phyloP scores from a whole-genome alignment of 2,329 filamentous ascomycete genomes.

The Aspergillus japonicus region DNA sequence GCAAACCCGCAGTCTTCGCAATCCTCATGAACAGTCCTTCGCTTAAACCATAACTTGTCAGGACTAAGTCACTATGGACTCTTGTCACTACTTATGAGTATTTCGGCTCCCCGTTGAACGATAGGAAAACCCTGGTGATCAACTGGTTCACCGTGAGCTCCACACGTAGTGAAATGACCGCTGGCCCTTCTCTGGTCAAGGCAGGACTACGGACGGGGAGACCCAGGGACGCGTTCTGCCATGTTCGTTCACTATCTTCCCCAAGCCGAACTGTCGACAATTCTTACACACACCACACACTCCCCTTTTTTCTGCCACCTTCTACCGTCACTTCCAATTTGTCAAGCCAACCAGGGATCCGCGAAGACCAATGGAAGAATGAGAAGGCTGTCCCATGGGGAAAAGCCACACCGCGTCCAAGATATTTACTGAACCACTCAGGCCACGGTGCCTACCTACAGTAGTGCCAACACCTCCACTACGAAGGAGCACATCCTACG shows the following conservation, averaged over 20 bases:
- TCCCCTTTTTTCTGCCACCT: neutral
- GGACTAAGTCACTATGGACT: too few species aligned
- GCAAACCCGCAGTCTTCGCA: neutral
- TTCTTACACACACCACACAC: neutral
- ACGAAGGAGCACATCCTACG: neutral
- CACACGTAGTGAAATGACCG: conserved; percentile 3
- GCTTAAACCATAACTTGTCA: neutral
- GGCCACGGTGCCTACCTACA: neutral
- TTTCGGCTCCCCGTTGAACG: neutral
- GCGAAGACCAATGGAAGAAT: neutral
- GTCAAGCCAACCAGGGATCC: neutral
- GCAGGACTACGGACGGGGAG: too few species aligned
- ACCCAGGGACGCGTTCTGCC: neutral
- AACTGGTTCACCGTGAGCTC: conserved; percentile 2
- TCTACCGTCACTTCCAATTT: neutral
- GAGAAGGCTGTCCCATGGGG: neutral
- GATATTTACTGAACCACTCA: neutral
- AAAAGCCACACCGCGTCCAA: neutral
- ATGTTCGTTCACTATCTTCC: neutral
- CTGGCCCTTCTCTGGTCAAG: too few species aligned
- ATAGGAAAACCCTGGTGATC: neutral
- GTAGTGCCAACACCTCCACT: neutral
- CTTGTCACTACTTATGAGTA: too few species aligned
- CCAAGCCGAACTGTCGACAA: neutral
- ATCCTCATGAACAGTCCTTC: neutral